Evolutionary conservation across 805 yeast species (phyloP).

Genomic region (Candida orba): DNA sequence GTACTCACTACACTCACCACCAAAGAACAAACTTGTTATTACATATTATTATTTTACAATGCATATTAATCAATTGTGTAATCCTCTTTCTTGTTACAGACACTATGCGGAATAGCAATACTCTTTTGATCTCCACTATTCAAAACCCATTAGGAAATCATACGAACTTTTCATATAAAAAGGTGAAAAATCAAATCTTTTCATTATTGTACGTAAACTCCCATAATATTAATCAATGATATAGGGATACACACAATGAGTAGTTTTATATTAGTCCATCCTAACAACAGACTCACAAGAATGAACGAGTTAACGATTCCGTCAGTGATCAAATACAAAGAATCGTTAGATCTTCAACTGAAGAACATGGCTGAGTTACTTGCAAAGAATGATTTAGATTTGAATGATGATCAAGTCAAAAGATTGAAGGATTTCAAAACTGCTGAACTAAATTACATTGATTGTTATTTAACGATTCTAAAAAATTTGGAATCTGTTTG

Average conservation of each 20-base stretch:
- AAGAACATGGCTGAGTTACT: neutral
- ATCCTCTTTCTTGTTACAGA: no score
- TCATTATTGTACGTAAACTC: no score
- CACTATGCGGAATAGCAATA: no score
- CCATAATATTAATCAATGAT: no score
- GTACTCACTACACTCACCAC: no score
- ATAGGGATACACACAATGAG: neutral
- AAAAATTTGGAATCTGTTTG: slow-evolving; percentile 15
- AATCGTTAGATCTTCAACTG: slow-evolving; percentile 9
- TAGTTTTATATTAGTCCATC: slow-evolving; percentile 15
- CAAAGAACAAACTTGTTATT: no score
- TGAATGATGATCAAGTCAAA: slow-evolving; percentile 1
- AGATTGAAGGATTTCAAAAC: slow-evolving; percentile 7
- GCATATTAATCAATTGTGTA: no score
- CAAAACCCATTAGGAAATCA: no score
- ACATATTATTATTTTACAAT: no score
- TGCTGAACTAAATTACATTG: slow-evolving; percentile 16
- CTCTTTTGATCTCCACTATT: no score
- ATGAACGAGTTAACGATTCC: slow-evolving; percentile 20
- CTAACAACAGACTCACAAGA: slow-evolving; percentile 19
- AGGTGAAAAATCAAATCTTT: no score
- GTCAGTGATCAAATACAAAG: slow-evolving; percentile 11
- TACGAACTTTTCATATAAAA: no score
- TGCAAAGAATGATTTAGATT: neutral
- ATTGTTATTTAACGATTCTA: slow-evolving; percentile 15